Percentiles rank a stretch among this genome's conserved stretches.
Conservation (phyloP, 2,329 filamentous ascomycete species). For the Ophiobolus disseminans region DNA sequence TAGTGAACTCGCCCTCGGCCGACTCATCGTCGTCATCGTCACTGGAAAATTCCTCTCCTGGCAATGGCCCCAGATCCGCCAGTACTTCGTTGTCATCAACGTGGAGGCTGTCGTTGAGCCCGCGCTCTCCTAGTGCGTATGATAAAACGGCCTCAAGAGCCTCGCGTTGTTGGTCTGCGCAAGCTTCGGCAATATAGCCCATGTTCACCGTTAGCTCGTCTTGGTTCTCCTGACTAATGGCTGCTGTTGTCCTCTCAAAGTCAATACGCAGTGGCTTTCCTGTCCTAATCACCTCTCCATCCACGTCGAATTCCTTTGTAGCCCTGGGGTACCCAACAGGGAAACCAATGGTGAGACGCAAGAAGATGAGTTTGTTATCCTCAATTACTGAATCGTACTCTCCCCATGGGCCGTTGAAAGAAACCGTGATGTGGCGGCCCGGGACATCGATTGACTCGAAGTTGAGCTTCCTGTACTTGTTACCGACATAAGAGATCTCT, state of each 20-base stretch:
- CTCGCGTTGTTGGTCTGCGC: slow-evolving; percentile 60
- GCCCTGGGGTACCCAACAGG: slow-evolving; percentile 63
- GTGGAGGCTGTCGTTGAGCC: slow-evolving; percentile 63
- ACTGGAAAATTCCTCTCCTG: slow-evolving; percentile 78
- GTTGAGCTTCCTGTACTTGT: slow-evolving; percentile 66
- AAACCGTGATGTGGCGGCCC: slow-evolving; percentile 61
- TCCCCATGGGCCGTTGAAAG: slow-evolving; percentile 68
- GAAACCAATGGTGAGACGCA: slow-evolving; percentile 66
- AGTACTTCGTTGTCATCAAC: slow-evolving; percentile 63
- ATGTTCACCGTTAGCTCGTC: slow-evolving; percentile 59
- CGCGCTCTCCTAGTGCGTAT: slow-evolving; percentile 66
- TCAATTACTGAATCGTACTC: slow-evolving; percentile 39
- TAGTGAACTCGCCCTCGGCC: slow-evolving; percentile 56
- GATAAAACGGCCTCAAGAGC: slow-evolving; percentile 68
- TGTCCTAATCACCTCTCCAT: background rate
- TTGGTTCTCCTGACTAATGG: slow-evolving; percentile 59
- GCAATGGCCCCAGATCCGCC: slow-evolving; percentile 41
- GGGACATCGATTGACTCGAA: slow-evolving; percentile 66
- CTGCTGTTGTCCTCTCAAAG: slow-evolving; percentile 63
- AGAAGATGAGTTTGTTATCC: slow-evolving; percentile 56
- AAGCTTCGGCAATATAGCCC: slow-evolving; percentile 62
- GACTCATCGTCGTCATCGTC: slow-evolving; percentile 85
- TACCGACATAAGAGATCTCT: slow-evolving; percentile 67
- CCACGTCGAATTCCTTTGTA: slow-evolving; percentile 45
- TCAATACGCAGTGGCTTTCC: slow-evolving; percentile 57